Evolutionary conservation across 176 grass and related monocot genomes (phyloP).

Genomic region (barley (Hordeum vulgare)): MorexV3_pseudomolecules_assembly NC_058518.1:335857661-335858160

Average conservation of each 20-base stretch:
- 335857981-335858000: not conserved
- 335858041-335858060: not conserved
- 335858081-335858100: too few relatives aligned
- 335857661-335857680: not conserved
- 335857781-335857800: not conserved
- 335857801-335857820: not conserved
- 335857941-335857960: not conserved
- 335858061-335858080: too few relatives aligned
- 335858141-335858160: too few relatives aligned
- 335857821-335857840: not conserved
- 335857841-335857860: not conserved
- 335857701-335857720: conserved; percentile 1
- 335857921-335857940: not conserved
- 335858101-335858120: too few relatives aligned
- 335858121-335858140: too few relatives aligned
- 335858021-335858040: not conserved
- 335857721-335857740: too few relatives aligned
- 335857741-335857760: too few relatives aligned
- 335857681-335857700: not conserved
- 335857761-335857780: not conserved
- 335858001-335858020: not conserved
- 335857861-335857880: too few relatives aligned
- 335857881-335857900: too few relatives aligned
- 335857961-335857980: not conserved
- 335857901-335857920: not conserved